Percentiles rank a stretch among this genome's conserved stretches.
Evolutionary conservation across 2,329 filamentous ascomycete genomes (phyloP).

Genomic region (Neurospora sp.): DNA sequence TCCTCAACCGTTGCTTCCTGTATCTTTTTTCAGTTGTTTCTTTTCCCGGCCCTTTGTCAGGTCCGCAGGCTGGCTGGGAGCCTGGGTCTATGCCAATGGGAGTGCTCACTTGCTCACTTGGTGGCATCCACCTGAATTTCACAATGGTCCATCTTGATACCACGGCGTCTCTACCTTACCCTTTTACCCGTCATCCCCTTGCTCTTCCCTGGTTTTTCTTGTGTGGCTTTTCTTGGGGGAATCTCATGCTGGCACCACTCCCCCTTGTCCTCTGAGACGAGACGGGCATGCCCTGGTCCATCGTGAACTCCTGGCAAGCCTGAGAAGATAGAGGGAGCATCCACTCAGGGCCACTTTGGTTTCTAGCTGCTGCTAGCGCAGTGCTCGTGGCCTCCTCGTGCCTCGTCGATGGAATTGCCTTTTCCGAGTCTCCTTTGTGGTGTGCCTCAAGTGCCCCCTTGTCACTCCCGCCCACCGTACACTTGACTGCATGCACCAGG

Average conservation of each 20-base stretch:
- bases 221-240: not conserved
- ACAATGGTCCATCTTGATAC: not conserved
- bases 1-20: constrained; percentile 3
- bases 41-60: not conserved
- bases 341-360: not conserved
- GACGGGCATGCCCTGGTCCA: not conserved
- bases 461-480: not conserved
- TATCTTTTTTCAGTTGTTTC: not conserved
- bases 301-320: not conserved
- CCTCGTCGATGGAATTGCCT: not conserved
- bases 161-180: not conserved
- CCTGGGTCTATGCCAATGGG: not conserved
- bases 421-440: not conserved
- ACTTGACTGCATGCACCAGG: not conserved
- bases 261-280: not conserved
- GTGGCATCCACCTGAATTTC: not conserved
- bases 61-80: not conserved
- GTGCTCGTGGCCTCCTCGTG: not conserved
- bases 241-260: not conserved
- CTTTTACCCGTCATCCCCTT: not conserved
- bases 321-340: not conserved
- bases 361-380: not conserved
- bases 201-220: not conserved
- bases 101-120: not conserved
- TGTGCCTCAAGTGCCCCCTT: not conserved